Conservation (phyloP, 2,329 filamentous ascomycete species). For the Lachnellula arida region DNA sequence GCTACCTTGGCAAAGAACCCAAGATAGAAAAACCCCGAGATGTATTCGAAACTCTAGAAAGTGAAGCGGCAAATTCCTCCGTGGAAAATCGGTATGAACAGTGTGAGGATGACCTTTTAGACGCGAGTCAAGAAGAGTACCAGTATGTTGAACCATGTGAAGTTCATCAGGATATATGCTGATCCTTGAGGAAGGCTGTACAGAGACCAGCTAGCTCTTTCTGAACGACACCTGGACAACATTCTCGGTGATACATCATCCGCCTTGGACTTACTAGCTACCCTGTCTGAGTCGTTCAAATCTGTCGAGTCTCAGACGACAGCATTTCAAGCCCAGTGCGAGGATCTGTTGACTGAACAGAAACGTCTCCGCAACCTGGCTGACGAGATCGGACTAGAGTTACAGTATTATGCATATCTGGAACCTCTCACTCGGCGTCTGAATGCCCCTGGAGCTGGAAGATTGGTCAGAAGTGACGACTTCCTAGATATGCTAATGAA, state of each 20-base stretch:
- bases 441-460: constrained; percentile 86
- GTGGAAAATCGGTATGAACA: constrained; percentile 54
- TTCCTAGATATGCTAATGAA: constrained; percentile 86
- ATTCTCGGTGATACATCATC: constrained; percentile 73
- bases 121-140: constrained; percentile 82
- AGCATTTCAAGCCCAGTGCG: constrained; percentile 89
- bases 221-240: constrained; percentile 74
- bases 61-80: constrained; percentile 44
- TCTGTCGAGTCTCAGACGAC: constrained; percentile 85
- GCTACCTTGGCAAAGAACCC: constrained; percentile 50
- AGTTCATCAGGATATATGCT: not conserved
- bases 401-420: constrained; percentile 93
- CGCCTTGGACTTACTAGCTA: constrained; percentile 70
- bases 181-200: constrained; percentile 54
- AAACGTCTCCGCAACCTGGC: constrained; percentile 72
- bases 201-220: constrained; percentile 73
- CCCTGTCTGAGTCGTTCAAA: constrained; percentile 79
- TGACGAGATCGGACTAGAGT: constrained; percentile 78
- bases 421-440: constrained; percentile 85
- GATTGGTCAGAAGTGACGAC: constrained; percentile 74
- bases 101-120: constrained; percentile 63
- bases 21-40: constrained; percentile 23
- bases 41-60: constrained; percentile 29
- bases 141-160: constrained; percentile 49
- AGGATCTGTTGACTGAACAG: constrained; percentile 80